Evolutionary conservation across 2,329 filamentous ascomycete species (phyloP), one percentile per base, ranked within the genome.

Genomic region (Pseudogymnoascus sp.): DNA sequence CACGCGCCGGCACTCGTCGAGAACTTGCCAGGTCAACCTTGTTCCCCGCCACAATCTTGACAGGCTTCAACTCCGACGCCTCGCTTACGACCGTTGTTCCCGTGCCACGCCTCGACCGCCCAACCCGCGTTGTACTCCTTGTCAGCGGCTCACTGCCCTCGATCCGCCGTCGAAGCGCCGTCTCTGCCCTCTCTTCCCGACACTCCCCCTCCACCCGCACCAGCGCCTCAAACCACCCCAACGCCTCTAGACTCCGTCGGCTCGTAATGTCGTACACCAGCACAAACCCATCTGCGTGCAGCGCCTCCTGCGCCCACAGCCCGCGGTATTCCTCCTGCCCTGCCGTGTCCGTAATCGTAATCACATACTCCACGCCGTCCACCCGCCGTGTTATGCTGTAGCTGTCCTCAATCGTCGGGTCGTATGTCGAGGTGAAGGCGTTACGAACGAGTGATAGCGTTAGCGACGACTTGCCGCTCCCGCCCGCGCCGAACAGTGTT

Each of bases 311-410:
- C 1, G 89, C 90, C 90, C 90, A 95, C 80, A 95, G 90, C 70
- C 89, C 88, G 69, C 90, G 88, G 79, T 95, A 95, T 78, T 95
- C 90, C 77, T 95, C 90, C 75, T 95, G 90, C n/a, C 90, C 90
- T 25, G 90, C 90, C 1, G 90, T 93, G 79, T 95, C 90, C 65
- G 90, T 93, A 61, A 95, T 83, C 60, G 83, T 82, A 37, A 95
- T 85, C 75, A 90, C 88, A 81, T 93, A 93, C 61, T 85, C 86
- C 62, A 79, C 82, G 72, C 90, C 90, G 71, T 93, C 90, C 74
- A 95, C 86, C 70, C 83, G 84, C 69, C 90, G 89, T 61, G 90
- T 93, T 67, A 95, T 87, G 71, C 85, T 89, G 80, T 95, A 95
- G 69, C 88, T 92, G 80, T 95, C 90, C 77, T 92, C 88, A 76